Conservation (phyloP, 164 flowering plant genomes). For the Pachysandra terminalis region DNA sequence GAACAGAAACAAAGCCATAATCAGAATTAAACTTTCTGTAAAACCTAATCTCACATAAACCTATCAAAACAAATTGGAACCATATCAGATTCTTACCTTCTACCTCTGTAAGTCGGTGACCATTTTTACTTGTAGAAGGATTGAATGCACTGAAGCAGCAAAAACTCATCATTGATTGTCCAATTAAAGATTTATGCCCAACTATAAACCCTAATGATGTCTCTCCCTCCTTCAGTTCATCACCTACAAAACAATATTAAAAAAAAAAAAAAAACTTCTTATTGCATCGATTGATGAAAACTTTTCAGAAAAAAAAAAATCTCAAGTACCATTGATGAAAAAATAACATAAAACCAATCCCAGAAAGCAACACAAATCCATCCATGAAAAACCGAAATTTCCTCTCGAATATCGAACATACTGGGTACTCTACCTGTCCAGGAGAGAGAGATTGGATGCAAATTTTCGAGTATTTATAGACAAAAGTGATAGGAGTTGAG, state of each 20-base stretch:
- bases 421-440: no score
- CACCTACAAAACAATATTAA: conserved; percentile 3
- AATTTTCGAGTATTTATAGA: no score
- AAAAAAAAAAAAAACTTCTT: no score
- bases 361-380: no score
- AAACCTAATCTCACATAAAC: neutral
- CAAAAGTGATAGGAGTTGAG: no score
- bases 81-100: conserved; percentile 16
- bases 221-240: neutral
- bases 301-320: no score
- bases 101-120: neutral
- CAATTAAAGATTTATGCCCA: neutral
- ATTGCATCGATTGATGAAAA: no score
- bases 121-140: neutral
- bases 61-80: neutral
- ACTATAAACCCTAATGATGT: conserved; percentile 1
- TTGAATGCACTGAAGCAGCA: conserved; percentile 16
- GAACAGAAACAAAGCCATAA: neutral
- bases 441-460: no score
- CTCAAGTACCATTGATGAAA: no score
- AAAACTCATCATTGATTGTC: conserved; percentile 14
- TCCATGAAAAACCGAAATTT: no score
- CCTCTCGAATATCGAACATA: no score
- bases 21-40: neutral
- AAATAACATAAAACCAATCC: no score